Percentiles rank a stretch among this genome's conserved stretches.
These are phyloP conservation scores for Epichloe baconii DNA, from an alignment of 2,329 filamentous ascomycete species.

Conservation along the genomic window DNA sequence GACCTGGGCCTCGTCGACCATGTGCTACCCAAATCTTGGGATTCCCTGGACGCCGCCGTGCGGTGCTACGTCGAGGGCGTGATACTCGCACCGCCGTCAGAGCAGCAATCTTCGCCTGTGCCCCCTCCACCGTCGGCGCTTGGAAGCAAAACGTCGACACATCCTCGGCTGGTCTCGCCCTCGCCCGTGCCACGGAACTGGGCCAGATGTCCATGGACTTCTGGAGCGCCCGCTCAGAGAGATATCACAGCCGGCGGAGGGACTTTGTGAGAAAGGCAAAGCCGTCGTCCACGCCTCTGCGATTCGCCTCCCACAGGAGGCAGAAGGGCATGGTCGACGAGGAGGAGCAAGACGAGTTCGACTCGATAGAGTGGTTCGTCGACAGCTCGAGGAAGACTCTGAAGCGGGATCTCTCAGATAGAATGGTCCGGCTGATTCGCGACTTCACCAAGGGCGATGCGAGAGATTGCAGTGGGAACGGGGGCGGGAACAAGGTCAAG, in stretches of 20 bases:
- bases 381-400: conserved; percentile 2
- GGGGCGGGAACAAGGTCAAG: background rate
- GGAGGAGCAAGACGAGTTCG: conserved; percentile 25
- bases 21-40: conserved; percentile 21
- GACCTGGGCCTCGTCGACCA: conserved; percentile 25
- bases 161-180: conserved; percentile 17
- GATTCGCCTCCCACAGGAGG: conserved; percentile 26
- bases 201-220: conserved; percentile 29
- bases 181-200: conserved; percentile 22
- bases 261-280: conserved; percentile 28
- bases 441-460: conserved; percentile 2
- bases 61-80: conserved; percentile 20
- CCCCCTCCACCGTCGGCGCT: background rate
- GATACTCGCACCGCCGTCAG: background rate
- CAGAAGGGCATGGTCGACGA: conserved; percentile 13
- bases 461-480: background rate
- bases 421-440: conserved; percentile 2
- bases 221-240: conserved; percentile 22
- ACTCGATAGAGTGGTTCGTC: conserved; percentile 12
- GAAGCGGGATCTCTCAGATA: conserved; percentile 3
- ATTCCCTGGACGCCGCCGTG: conserved; percentile 21
- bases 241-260: conserved; percentile 25
- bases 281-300: conserved; percentile 21
- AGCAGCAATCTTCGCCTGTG: background rate
- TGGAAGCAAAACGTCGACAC: conserved; percentile 25